Base-by-base conservation (phyloP, 31 red algal genomes). In the Porphyra umbilicalis region DNA sequence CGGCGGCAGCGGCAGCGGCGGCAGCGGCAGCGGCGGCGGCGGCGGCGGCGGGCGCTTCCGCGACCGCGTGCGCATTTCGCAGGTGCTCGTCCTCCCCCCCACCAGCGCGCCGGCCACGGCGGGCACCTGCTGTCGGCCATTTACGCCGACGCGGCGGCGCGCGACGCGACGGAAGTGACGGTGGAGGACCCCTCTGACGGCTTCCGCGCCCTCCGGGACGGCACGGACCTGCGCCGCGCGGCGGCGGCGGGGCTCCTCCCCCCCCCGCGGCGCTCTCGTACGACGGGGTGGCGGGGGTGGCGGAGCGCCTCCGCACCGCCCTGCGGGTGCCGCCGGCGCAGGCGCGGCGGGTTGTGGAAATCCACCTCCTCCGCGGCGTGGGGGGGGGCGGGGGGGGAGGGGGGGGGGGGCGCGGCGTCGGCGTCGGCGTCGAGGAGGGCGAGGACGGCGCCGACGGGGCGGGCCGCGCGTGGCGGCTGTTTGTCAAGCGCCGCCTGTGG, bases 401-500 rank as follows among this genome's bases (percentile, higher is more conserved):
- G 57, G 57, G 13, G 57, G 57, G 16, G 57, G 57, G 57, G 20
- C 25, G 25, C 11, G 57, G 57, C 25, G 57, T 71, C 13, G 57
- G 3, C 14, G 57, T 29, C 11, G 57, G 57, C 25, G 57, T 71
- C 13, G 57, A 29, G 4, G 57, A 71, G 57, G 57, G 57, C 6
- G 57, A 7, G 57, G 57, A 0, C 18, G 57, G 57, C 18, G 11
- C 16, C 34, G 90, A 83, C 30, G 82, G 84, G 18, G 82, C 15
- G 82, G 84, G 84, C 15, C 85, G 83, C 18, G 76, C 87, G 77
- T 94, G 87, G 32, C 85, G 92, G 4, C 83, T 94, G 77, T 85
- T 76, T 71, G 92, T 94, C 25, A 94, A 94, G 81, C 92, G 92
- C 77, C 84, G 92, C 33, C 80, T 94, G 35, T 94, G 82, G 33